Evolutionary conservation across 2,329 filamentous ascomycete genomes (phyloP).

Genomic region (Pseudogymnoascus sp.): DNA sequence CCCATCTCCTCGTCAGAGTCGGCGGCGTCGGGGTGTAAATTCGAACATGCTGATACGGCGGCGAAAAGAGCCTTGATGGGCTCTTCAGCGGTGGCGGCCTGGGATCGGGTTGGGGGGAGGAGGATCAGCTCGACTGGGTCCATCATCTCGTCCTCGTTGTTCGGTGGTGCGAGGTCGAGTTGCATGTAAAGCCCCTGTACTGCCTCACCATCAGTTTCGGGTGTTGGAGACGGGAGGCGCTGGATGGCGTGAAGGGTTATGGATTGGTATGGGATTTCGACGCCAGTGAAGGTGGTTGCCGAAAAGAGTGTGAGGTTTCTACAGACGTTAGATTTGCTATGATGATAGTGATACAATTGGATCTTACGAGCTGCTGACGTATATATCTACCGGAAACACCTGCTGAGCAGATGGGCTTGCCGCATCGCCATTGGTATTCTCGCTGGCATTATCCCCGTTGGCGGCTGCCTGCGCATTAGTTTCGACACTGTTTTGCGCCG

Average conservation of each 20-base stretch:
- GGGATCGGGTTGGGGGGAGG: slow-evolving; percentile 40
- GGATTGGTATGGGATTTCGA: slow-evolving; percentile 64
- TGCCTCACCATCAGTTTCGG: slow-evolving; percentile 20
- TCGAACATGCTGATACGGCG: slow-evolving; percentile 66
- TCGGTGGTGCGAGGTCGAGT: slow-evolving; percentile 35
- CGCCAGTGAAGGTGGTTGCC: slow-evolving; percentile 45
- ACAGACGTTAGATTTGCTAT: slow-evolving; percentile 20
- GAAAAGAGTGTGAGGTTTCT: slow-evolving; percentile 59
- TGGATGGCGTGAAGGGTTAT: slow-evolving; percentile 71
- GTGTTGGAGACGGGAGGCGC: slow-evolving; percentile 36
- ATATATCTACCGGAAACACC: slow-evolving; percentile 41
- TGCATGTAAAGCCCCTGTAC: slow-evolving; percentile 54
- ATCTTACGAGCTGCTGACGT: slow-evolving; percentile 34
- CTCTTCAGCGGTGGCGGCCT: slow-evolving; percentile 27
- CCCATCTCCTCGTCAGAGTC: slow-evolving; percentile 39
- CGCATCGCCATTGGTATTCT: slow-evolving; percentile 13
- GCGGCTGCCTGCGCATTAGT: slow-evolving; percentile 27
- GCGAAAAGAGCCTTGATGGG: slow-evolving; percentile 40
- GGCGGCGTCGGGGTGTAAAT: slow-evolving; percentile 65
- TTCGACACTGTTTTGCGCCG: slow-evolving; percentile 42
- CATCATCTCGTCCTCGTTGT: slow-evolving; percentile 53
- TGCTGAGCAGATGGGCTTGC: slow-evolving; percentile 22
- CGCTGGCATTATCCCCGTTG: slow-evolving; percentile 23
- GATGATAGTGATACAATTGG: not conserved
- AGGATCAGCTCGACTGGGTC: slow-evolving; percentile 61